Evolutionary conservation across 805 yeast species (phyloP).

Genomic region (Ogataea nitratoaversa): DNA sequence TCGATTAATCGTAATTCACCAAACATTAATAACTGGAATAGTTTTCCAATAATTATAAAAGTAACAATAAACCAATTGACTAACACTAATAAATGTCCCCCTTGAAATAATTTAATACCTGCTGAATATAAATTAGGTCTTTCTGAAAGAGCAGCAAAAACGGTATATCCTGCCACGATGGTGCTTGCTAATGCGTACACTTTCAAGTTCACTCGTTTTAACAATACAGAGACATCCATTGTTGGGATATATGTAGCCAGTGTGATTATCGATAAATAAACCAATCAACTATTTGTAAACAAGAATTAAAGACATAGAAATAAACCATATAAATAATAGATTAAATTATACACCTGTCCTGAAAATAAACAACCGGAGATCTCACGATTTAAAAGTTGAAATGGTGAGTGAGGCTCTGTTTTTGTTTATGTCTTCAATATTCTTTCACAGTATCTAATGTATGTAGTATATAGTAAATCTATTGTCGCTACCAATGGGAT

Average conservation of each 20-base stretch:
- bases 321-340: too few relatives aligned
- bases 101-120: constrained; percentile 47
- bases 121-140: constrained; percentile 49
- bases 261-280: too few relatives aligned
- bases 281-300: too few relatives aligned
- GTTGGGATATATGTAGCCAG: neutral
- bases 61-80: constrained; percentile 40
- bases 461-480: too few relatives aligned
- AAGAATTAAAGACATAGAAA: too few relatives aligned
- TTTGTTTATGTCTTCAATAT: too few relatives aligned
- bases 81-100: constrained; percentile 38
- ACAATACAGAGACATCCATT: constrained; percentile 5
- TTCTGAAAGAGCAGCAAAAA: constrained; percentile 34
- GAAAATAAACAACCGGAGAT: too few relatives aligned
- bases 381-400: too few relatives aligned
- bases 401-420: too few relatives aligned
- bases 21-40: constrained; percentile 53
- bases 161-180: constrained; percentile 31
- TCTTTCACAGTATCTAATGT: too few relatives aligned
- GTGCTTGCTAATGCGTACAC: constrained; percentile 30
- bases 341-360: too few relatives aligned
- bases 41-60: constrained; percentile 38
- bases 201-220: constrained; percentile 13
- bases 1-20: constrained; percentile 76
- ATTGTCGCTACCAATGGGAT: too few relatives aligned